Evolutionary conservation across 2,329 filamentous ascomycete genomes (phyloP).

Genomic region (Periconia digitata): DNA sequence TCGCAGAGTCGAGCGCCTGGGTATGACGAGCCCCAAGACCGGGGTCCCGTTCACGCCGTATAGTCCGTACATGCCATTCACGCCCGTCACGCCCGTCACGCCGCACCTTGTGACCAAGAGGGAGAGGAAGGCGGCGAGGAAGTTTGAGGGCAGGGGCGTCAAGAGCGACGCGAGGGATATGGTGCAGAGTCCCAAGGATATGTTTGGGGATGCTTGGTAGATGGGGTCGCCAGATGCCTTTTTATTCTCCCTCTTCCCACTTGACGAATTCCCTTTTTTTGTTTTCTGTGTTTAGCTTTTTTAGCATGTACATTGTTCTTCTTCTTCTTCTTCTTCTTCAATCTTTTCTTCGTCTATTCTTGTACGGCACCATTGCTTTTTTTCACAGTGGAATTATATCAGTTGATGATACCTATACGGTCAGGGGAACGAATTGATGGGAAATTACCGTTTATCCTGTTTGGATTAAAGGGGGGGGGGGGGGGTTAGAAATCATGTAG

Average conservation of each 20-base stretch:
- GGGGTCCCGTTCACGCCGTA: slow-evolving; percentile 71
- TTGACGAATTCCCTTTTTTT: not conserved
- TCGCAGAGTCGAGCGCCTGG: slow-evolving; percentile 33
- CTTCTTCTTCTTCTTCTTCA: too few species aligned
- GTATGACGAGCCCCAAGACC: slow-evolving; percentile 52
- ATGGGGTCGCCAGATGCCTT: too few species aligned
- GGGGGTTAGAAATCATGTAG: too few species aligned
- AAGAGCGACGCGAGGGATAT: slow-evolving; percentile 45
- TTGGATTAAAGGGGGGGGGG: too few species aligned
- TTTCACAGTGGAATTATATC: too few species aligned
- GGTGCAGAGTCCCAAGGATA: slow-evolving; percentile 42
- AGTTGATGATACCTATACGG: too few species aligned
- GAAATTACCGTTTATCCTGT: too few species aligned
- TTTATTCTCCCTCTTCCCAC: not conserved
- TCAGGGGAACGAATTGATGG: too few species aligned
- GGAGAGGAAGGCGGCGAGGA: slow-evolving; percentile 70
- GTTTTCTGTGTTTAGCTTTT: too few species aligned
- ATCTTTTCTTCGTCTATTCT: too few species aligned
- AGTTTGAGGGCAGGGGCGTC: slow-evolving; percentile 63
- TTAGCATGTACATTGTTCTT: too few species aligned
- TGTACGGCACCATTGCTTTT: too few species aligned
- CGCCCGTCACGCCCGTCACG: slow-evolving; percentile 73
- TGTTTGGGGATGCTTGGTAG: slow-evolving; percentile 41
- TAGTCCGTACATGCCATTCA: slow-evolving; percentile 77
- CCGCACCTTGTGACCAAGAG: slow-evolving; percentile 71